phyloP scores from a whole-genome alignment of 768 basidiomycete genomes.

The Candolleomyces efflorescens region DNA sequence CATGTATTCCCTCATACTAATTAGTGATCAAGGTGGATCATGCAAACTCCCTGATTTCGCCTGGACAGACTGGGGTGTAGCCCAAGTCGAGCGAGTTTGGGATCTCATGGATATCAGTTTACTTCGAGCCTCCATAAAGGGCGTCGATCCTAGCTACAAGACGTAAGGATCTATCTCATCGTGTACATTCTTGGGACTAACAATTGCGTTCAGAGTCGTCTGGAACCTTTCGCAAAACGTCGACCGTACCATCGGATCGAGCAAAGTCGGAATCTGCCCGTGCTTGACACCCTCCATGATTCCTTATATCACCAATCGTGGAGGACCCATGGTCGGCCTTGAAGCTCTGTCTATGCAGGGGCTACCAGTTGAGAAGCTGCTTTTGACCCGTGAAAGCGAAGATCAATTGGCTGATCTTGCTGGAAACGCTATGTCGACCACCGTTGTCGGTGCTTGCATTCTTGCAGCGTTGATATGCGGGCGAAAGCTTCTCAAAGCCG shows the following conservation, averaged over 20 bases:
- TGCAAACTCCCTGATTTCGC: conserved; percentile 86
- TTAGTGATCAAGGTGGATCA: conserved; percentile 52
- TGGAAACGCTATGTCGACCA: conserved; percentile 97
- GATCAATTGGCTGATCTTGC: conserved; percentile 93
- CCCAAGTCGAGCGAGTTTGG: conserved; percentile 93
- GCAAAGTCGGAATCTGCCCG: conserved; percentile 79
- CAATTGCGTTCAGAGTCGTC: conserved; percentile 51
- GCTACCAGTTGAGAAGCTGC: conserved; percentile 85
- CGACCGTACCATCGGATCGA: conserved; percentile 82
- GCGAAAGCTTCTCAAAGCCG: conserved; percentile 60
- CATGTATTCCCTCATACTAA: not conserved
- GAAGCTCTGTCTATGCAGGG: conserved; percentile 95
- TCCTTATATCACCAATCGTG: conserved; percentile 92
- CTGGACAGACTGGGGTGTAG: conserved; percentile 93
- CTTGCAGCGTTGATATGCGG: conserved; percentile 74
- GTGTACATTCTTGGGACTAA: conserved; percentile 6
- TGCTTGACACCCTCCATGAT: conserved; percentile 97
- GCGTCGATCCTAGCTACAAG: conserved; percentile 84
- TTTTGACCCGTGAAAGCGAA: conserved; percentile 89
- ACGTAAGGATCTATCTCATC: conserved; percentile 51
- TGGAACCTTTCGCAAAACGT: conserved; percentile 99
- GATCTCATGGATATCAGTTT: conserved; percentile 92
- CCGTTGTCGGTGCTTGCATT: conserved; percentile 90
- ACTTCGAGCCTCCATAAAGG: conserved; percentile 74
- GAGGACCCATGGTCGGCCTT: conserved; percentile 91